These are phyloP conservation scores for Aspergillus sclerotiicarbonarius DNA, from an alignment of 495 filamentous ascomycete species.

Conservation along the genomic window DNA sequence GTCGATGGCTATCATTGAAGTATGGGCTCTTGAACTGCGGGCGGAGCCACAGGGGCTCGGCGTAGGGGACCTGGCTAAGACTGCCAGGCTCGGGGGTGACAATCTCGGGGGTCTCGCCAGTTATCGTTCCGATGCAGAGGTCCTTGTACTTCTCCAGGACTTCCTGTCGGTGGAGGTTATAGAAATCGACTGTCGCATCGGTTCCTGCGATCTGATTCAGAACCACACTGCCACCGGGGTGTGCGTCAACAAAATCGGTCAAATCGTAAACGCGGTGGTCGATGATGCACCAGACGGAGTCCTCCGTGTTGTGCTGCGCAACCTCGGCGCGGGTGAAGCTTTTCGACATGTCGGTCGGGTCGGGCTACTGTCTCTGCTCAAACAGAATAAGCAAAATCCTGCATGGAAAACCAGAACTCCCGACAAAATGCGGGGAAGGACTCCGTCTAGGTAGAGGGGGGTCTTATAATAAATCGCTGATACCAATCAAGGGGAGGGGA, in stretches of 20 bases:
- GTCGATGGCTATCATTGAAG: slow-evolving; percentile 73
- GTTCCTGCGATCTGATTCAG: slow-evolving; percentile 54
- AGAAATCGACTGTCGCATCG: slow-evolving; percentile 56
- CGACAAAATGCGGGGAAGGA: slow-evolving; percentile 9
- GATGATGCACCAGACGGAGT: slow-evolving; percentile 58
- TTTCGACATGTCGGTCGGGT: slow-evolving; percentile 29
- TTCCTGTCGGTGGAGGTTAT: slow-evolving; percentile 58
- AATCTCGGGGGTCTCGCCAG: slow-evolving; percentile 72
- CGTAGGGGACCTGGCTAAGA: slow-evolving; percentile 74
- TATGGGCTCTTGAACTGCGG: slow-evolving; percentile 80
- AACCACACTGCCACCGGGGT: slow-evolving; percentile 57
- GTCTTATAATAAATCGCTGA: background rate
- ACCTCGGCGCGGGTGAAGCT: slow-evolving; percentile 48
- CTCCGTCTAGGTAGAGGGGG: background rate
- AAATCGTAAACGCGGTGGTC: slow-evolving; percentile 61
- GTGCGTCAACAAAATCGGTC: slow-evolving; percentile 57
- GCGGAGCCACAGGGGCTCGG: slow-evolving; percentile 76
- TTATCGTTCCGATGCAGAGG: slow-evolving; percentile 73
- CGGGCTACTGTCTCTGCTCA: background rate
- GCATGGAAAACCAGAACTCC: background rate
- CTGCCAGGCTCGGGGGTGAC: slow-evolving; percentile 68
- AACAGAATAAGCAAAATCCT: background rate
- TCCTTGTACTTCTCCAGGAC: slow-evolving; percentile 71
- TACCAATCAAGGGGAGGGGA: slow-evolving; percentile 4
- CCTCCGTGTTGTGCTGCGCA: slow-evolving; percentile 51